Base-by-base conservation (phyloP, 75 land plant genomes). In the Cupressus sempervirens region DNA sequence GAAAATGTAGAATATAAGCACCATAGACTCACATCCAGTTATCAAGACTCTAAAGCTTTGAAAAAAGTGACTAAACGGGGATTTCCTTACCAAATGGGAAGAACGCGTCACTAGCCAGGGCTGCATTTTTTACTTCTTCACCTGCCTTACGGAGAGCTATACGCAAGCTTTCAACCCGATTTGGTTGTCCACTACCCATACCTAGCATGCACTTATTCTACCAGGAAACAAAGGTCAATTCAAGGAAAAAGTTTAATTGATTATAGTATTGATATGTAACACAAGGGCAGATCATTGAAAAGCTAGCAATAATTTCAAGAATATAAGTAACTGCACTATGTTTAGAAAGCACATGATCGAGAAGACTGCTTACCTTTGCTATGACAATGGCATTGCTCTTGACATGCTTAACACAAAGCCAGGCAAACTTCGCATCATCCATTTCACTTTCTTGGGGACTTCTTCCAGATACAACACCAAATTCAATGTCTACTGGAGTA, bases 301-400 rank as follows among this genome's bases (percentile, higher is more conserved):
- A 79, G 43, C 14, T 30, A 30, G 11, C 30, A 29, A 30, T 45
- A 45, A 79, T n/a, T 79, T 79, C 1, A 12, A 23, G 3, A 4
- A 65, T 18, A 35, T 30, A n/a, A 20, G 4, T 35, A 15, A 4
- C 35, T 53, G 15, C 9, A 54, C 16, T 29, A 54, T 18, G 18
- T 5, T 16, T 35, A 70, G 14, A 73, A 53, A 62, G 18, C 36
- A 85, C 35, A 58, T 45, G 18, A 9, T 6, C 26, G 26, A 82
- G 81, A 48, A 73, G 77, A 62, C 34, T 26, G 13, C 50, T 35
- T 75, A 94, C 99, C 99, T 98, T 98, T 10, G 99, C 98, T 83
- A 98, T 88, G n/a, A 96, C 98, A 85, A 98, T 98, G 56, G 99
- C 99, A 84, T 98, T 98, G 88, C 99, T 98, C 85, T 98, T 98